These are phyloP conservation scores for Zasmidium citrigriseum DNA, from an alignment of 2,329 filamentous ascomycete species.

Conservation along the genomic window DNA sequence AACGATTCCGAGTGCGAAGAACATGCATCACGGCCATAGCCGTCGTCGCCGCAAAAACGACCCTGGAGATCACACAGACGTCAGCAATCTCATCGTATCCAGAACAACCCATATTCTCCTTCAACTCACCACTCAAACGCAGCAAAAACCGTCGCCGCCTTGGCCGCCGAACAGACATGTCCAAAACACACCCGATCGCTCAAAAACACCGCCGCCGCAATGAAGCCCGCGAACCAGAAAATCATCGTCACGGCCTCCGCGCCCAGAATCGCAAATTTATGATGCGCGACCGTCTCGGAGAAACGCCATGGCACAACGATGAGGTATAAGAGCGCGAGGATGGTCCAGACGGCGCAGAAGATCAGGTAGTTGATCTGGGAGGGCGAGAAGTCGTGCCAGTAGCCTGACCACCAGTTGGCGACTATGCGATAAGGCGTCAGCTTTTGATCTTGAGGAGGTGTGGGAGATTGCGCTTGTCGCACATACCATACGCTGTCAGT, in stretches of 20 bases:
- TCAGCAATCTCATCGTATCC: too few species aligned
- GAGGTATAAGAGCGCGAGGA: conserved; percentile 70
- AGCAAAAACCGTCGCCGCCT: conserved; percentile 66
- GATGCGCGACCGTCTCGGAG: conserved; percentile 51
- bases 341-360: conserved; percentile 76
- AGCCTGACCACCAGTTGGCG: conserved; percentile 53
- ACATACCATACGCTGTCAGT: conserved; percentile 69
- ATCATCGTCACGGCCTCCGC: conserved; percentile 74
- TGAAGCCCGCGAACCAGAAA: conserved; percentile 88
- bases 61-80: conserved; percentile 38
- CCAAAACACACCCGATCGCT: conserved; percentile 58
- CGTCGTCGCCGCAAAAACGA: conserved; percentile 54
- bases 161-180: conserved; percentile 59
- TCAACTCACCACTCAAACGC: conserved; percentile 62
- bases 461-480: conserved; percentile 2
- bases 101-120: too few species aligned
- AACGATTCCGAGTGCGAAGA: conserved; percentile 38
- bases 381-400: conserved; percentile 56
- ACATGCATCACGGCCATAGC: conserved; percentile 52
- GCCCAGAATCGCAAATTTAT: conserved; percentile 65
- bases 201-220: conserved; percentile 70
- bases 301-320: conserved; percentile 59
- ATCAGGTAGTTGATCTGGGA: conserved; percentile 72
- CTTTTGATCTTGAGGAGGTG: background rate
- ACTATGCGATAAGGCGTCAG: conserved; percentile 44